phyloP scores from a whole-genome alignment of 768 basidiomycete species.

The Mycena belliarum region DNA sequence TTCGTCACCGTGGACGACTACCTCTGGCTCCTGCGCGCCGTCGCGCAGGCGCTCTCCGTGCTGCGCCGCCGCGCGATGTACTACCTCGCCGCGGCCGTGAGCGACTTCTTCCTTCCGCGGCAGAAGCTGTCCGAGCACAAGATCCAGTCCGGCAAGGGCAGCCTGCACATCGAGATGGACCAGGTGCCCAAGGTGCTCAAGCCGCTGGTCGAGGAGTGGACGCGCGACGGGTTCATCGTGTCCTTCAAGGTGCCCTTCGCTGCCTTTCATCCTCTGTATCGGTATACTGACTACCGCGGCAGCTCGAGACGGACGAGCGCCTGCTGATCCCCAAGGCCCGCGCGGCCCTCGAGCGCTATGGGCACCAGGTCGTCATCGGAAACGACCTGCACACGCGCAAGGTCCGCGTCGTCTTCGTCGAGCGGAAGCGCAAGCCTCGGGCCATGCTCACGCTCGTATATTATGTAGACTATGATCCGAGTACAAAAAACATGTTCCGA shows the following conservation, averaged over 20 bases:
- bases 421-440: conserved; percentile 43
- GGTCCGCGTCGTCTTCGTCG: conserved; percentile 89
- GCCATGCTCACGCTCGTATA: no score
- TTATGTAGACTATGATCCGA: no score
- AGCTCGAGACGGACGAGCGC: conserved; percentile 90
- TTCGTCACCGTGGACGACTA: conserved; percentile 98
- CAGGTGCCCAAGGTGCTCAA: conserved; percentile 96
- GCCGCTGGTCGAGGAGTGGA: conserved; percentile 94
- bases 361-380: conserved; percentile 96
- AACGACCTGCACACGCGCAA: conserved; percentile 94
- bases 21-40: conserved; percentile 83
- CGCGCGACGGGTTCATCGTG: conserved; percentile 84
- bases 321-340: conserved; percentile 91
- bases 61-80: conserved; percentile 80
- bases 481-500: no score
- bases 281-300: not conserved
- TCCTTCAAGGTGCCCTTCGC: conserved; percentile 86
- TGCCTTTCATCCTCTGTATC: not conserved
- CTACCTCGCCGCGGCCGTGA: conserved; percentile 97
- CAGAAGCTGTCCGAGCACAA: conserved; percentile 96
- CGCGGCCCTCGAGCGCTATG: conserved; percentile 87
- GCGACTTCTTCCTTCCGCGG: conserved; percentile 94
- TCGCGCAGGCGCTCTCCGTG: conserved; percentile 75
- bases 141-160: conserved; percentile 96
- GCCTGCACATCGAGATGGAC: conserved; percentile 95